Percentiles rank a stretch among this genome's conserved stretches.
These are phyloP conservation scores for Talaromyces sp. DNA, from an alignment of 2,329 filamentous ascomycete species.

Conservation along the genomic window DNA sequence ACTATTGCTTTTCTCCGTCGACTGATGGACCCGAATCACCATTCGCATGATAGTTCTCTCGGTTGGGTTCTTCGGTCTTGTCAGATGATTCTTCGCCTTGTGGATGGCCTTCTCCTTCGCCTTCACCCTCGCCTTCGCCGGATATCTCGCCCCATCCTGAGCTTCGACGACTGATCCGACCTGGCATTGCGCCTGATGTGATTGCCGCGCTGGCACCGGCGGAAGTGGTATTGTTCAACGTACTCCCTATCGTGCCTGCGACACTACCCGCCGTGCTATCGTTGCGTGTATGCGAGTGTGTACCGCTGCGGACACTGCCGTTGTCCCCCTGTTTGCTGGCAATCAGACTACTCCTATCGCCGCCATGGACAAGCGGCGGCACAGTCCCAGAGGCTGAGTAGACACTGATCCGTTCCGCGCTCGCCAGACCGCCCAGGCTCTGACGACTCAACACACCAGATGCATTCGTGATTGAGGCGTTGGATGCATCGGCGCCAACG, in stretches of 20 bases:
- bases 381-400: slow-evolving; percentile 71
- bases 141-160: slow-evolving; percentile 46
- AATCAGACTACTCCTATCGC: slow-evolving; percentile 80
- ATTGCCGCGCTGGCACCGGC: slow-evolving; percentile 8
- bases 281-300: slow-evolving; percentile 70
- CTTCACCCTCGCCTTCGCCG: slow-evolving; percentile 33
- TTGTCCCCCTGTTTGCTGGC: slow-evolving; percentile 65
- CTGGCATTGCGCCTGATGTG: slow-evolving; percentile 31
- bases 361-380: slow-evolving; percentile 51
- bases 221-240: slow-evolving; percentile 20
- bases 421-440: slow-evolving; percentile 53
- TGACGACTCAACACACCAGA: slow-evolving; percentile 45
- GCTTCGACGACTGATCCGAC: slow-evolving; percentile 41
- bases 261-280: slow-evolving; percentile 80
- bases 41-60: slow-evolving; percentile 13
- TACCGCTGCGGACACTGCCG: slow-evolving; percentile 72
- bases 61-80: slow-evolving; percentile 38
- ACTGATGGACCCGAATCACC: not conserved
- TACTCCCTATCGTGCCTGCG: slow-evolving; percentile 33
- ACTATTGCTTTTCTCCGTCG: slow-evolving; percentile 7
- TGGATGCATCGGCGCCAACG: slow-evolving; percentile 41
- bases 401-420: slow-evolving; percentile 60
- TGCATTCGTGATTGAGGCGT: slow-evolving; percentile 39
- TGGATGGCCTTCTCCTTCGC: slow-evolving; percentile 6
- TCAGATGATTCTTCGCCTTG: slow-evolving; percentile 15